These are phyloP conservation scores for Talaromyces piceae DNA, from an alignment of 2,329 filamentous ascomycete species.

Conservation along the genomic window DNA sequence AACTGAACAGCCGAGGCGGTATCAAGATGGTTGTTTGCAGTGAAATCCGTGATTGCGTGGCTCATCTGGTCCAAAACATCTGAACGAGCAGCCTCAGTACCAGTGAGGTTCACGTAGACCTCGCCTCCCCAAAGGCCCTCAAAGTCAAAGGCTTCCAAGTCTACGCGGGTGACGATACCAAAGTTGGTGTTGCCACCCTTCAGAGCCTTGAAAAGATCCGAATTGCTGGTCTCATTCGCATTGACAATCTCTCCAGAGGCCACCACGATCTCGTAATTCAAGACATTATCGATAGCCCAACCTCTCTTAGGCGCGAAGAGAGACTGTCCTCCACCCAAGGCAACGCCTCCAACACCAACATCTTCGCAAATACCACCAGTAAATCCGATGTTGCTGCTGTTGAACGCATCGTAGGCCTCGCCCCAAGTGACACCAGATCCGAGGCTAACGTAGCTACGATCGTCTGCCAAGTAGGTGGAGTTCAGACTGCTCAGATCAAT, in stretches of 20 bases:
- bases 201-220: background rate
- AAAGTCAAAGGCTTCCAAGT: background rate
- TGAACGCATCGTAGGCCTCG: constrained; percentile 2
- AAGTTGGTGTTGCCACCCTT: constrained; percentile 7
- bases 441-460: background rate
- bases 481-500: constrained; percentile 27
- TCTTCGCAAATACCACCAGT: constrained; percentile 2
- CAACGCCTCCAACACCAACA: constrained; percentile 6
- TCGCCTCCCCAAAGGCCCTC: constrained; percentile 1
- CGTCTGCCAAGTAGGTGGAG: background rate
- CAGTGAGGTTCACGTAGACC: background rate
- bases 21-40: background rate
- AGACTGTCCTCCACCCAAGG: constrained; percentile 4
- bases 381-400: background rate
- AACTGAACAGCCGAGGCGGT: background rate
- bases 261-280: constrained; percentile 4
- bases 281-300: constrained; percentile 2
- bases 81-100: background rate
- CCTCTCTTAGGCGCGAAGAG: constrained; percentile 2
- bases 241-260: constrained; percentile 2
- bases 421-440: constrained; percentile 7
- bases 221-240: background rate
- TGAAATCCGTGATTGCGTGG: background rate
- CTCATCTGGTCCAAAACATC: background rate
- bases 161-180: constrained; percentile 5